These are phyloP conservation scores for Lipomyces kockii DNA, from an alignment of 805 yeast genomes.

Conservation along the genomic window DNA sequence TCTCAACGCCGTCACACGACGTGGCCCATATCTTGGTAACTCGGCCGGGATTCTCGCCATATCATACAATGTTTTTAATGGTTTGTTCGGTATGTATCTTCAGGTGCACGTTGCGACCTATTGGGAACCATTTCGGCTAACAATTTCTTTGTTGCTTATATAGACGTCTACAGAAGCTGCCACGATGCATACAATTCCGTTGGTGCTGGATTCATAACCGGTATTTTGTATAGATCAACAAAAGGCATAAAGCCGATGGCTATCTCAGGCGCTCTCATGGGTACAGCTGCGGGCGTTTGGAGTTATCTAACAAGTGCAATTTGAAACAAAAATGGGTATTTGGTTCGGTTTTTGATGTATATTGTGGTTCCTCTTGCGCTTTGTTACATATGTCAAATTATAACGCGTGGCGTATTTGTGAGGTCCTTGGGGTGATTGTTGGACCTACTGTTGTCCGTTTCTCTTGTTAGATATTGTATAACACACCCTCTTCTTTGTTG, in stretches of 20 bases:
- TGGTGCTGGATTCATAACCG: slow-evolving; percentile 88
- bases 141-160: slow-evolving; percentile 27
- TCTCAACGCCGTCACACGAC: slow-evolving; percentile 86
- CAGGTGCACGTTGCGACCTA: neutral
- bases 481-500: neutral
- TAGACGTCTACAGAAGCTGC: slow-evolving; percentile 82
- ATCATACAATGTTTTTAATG: slow-evolving; percentile 82
- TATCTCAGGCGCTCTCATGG: slow-evolving; percentile 64
- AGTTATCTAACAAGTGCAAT: slow-evolving; percentile 20
- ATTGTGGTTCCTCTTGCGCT: neutral
- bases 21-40: slow-evolving; percentile 96
- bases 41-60: slow-evolving; percentile 92
- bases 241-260: slow-evolving; percentile 89
- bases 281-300: slow-evolving; percentile 34
- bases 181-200: slow-evolving; percentile 87
- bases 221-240: slow-evolving; percentile 86
- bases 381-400: neutral
- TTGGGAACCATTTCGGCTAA: neutral
- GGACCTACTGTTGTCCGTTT: neutral
- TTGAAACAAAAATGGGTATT: neutral
- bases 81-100: slow-evolving; percentile 47
- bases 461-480: neutral
- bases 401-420: neutral
- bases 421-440: neutral
- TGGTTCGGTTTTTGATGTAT: slow-evolving; percentile 7